Conservation (phyloP, 2,329 filamentous ascomycete genomes). For the Trichophaea hybrida region DNA sequence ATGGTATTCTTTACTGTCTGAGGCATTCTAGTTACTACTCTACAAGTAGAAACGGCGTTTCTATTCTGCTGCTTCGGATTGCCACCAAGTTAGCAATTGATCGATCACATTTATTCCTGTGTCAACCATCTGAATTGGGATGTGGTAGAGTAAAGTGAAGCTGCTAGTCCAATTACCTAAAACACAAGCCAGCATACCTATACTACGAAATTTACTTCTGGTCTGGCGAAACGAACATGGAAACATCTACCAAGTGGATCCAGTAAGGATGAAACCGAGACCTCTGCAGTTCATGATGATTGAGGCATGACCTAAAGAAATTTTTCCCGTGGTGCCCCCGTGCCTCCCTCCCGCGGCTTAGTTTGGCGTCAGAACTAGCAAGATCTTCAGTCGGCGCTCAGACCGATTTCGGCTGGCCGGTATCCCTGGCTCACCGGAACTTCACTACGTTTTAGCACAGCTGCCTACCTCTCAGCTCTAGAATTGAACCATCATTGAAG, state of each 20-base stretch:
- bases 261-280: no score
- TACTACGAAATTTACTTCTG: background rate
- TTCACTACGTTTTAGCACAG: background rate
- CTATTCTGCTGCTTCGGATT: background rate
- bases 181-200: background rate
- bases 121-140: background rate
- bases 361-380: background rate
- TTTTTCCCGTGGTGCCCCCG: background rate
- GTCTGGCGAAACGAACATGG: background rate
- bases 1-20: background rate
- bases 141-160: background rate
- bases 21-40: background rate
- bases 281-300: no score
- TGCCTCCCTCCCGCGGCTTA: background rate
- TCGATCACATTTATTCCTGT: background rate
- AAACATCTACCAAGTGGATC: no score
- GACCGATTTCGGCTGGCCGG: background rate
- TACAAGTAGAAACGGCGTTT: constrained; percentile 4
- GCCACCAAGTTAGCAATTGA: background rate
- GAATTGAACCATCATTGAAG: background rate
- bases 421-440: background rate
- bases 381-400: background rate
- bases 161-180: background rate
- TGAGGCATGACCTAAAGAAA: no score
- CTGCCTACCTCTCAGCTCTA: background rate